These are phyloP conservation scores for Lachancea quebecensis DNA, from an alignment of 805 yeast species.

Conservation along the genomic window DNA sequence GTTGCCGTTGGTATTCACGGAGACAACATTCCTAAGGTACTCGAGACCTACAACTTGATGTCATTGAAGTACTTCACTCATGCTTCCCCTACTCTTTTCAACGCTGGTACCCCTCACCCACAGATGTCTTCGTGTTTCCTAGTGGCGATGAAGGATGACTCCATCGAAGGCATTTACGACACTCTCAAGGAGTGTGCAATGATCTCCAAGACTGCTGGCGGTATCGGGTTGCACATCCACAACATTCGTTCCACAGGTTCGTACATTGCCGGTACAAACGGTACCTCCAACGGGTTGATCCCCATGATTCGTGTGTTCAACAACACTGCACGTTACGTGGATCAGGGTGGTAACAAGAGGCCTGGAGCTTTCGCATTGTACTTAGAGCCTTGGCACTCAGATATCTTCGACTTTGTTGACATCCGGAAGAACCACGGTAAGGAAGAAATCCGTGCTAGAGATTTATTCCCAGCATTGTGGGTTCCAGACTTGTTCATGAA, in stretches of 20 bases:
- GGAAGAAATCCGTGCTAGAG: slow-evolving; percentile 90
- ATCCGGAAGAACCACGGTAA: slow-evolving; percentile 91
- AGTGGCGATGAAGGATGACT: slow-evolving; percentile 86
- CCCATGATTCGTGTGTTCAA: slow-evolving; percentile 97
- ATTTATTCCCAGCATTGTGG: slow-evolving; percentile 90
- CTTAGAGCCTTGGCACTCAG: slow-evolving; percentile 96
- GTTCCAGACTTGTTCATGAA: slow-evolving; percentile 91
- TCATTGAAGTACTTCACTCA: slow-evolving; percentile 83
- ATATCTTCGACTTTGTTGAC: slow-evolving; percentile 78
- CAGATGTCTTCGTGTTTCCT: slow-evolving; percentile 90
- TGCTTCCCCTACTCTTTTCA: slow-evolving; percentile 92
- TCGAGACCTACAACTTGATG: slow-evolving; percentile 85
- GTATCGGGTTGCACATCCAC: slow-evolving; percentile 84
- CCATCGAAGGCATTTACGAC: slow-evolving; percentile 90
- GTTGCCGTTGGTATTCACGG: slow-evolving; percentile 91
- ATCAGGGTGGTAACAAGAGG: slow-evolving; percentile 96
- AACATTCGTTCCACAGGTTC: slow-evolving; percentile 84
- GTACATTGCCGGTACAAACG: slow-evolving; percentile 85
- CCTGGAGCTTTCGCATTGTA: slow-evolving; percentile 97
- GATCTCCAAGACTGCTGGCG: slow-evolving; percentile 93
- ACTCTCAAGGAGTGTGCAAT: slow-evolving; percentile 83
- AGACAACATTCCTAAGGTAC: slow-evolving; percentile 50
- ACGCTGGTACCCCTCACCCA: slow-evolving; percentile 82
- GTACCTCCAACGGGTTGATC: slow-evolving; percentile 83
- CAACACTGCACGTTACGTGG: slow-evolving; percentile 94